These are phyloP conservation scores for Colletotrichum sp. DNA, from an alignment of 2,329 filamentous ascomycete genomes.

Conservation along the genomic window DNA sequence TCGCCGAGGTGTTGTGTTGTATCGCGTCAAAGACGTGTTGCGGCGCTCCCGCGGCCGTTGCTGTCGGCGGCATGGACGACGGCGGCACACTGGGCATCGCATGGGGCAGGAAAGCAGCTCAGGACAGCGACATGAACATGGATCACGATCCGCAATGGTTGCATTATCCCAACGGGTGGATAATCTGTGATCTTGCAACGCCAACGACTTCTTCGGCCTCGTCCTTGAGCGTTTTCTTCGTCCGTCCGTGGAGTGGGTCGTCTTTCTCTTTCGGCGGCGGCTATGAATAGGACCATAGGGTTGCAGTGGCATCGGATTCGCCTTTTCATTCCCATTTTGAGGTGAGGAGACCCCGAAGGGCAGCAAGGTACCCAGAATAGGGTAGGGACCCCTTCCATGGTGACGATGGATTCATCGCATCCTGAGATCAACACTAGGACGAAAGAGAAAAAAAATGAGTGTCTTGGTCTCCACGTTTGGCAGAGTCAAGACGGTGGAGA, in stretches of 20 bases:
- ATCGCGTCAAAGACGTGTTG: not conserved
- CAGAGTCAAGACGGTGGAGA: not conserved
- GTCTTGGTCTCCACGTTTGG: not conserved
- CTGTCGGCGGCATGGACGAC: not conserved
- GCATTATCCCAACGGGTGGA: not conserved
- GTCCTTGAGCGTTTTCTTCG: not conserved
- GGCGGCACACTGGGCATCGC: not conserved
- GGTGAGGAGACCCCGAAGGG: not conserved
- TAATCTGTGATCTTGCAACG: not conserved
- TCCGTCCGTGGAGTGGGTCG: not conserved
- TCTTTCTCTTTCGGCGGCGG: not conserved
- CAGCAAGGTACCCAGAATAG: not conserved
- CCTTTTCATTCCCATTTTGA: not conserved
- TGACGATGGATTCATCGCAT: not conserved
- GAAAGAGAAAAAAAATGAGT: not conserved
- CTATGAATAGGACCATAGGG: constrained; percentile 15
- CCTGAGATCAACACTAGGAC: not conserved
- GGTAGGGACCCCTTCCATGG: not conserved
- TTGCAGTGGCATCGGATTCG: constrained; percentile 5
- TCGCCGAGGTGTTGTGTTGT: not conserved
- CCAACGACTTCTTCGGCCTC: not conserved
- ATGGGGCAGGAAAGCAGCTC: not conserved
- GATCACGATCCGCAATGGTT: not conserved
- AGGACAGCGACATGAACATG: not conserved
- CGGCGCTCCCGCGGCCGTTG: not conserved